phyloP scores from a whole-genome alignment of 2,329 filamentous ascomycete species.

The Dichotomopilus funicola region DNA sequence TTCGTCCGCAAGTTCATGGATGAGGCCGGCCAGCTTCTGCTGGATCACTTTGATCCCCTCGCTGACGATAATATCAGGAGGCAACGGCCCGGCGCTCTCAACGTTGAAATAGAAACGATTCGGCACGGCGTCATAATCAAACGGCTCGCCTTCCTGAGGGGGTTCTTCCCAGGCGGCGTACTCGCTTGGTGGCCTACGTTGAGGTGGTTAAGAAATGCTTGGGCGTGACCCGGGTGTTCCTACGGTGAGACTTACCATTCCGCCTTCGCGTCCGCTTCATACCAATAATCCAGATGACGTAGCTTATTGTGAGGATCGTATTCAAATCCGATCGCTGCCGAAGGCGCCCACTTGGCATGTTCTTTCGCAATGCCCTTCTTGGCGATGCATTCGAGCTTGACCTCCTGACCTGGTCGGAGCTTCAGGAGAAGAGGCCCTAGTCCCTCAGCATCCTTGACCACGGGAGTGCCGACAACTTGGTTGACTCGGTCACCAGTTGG shows the following conservation, averaged over 20 bases:
- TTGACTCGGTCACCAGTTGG: constrained; percentile 65
- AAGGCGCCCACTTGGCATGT: constrained; percentile 96
- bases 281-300: constrained; percentile 89
- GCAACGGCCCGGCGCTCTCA: constrained; percentile 79
- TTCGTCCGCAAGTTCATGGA: constrained; percentile 45
- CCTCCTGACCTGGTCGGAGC: constrained; percentile 79
- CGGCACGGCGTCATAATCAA: constrained; percentile 85
- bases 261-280: constrained; percentile 71
- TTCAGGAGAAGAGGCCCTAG: constrained; percentile 85
- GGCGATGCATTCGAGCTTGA: constrained; percentile 84
- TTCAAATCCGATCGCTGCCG: constrained; percentile 88
- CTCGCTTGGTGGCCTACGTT: constrained; percentile 67
- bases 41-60: constrained; percentile 85
- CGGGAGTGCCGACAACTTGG: constrained; percentile 68
- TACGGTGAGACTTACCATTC: constrained; percentile 63
- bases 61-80: constrained; percentile 83
- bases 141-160: constrained; percentile 72
- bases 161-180: constrained; percentile 76
- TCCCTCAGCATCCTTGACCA: constrained; percentile 76
- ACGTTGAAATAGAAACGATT: constrained; percentile 88
- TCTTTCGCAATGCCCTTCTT: constrained; percentile 99
- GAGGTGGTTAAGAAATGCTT: constrained; percentile 20
- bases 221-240: not conserved
- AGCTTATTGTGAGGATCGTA: constrained; percentile 98
- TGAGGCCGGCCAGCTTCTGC: constrained; percentile 76